These are phyloP conservation scores for Fragilariopsis cylindrus DNA, from an alignment of 108 stramenopile genomes.

Conservation along the genomic window DNA sequence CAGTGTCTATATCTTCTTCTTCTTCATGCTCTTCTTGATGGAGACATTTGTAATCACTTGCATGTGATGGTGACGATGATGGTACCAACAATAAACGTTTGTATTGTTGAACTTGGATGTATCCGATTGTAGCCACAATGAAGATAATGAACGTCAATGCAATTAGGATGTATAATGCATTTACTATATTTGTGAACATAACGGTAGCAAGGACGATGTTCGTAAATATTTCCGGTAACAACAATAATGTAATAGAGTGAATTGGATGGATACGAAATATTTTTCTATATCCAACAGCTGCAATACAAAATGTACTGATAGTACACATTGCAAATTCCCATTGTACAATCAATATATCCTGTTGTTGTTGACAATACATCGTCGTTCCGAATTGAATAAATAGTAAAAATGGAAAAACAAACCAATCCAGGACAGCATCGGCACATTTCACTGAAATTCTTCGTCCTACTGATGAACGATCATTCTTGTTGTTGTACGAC, in stretches of 20 bases:
- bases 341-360: neutral
- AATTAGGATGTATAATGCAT: neutral
- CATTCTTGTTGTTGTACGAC: neutral
- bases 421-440: slow-evolving; percentile 21
- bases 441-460: neutral
- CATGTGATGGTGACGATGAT: neutral
- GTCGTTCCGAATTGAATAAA: slow-evolving; percentile 31
- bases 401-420: slow-evolving; percentile 26
- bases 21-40: neutral
- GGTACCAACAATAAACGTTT: neutral
- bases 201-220: slow-evolving; percentile 22
- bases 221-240: slow-evolving; percentile 28
- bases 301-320: slow-evolving; percentile 16
- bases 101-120: neutral
- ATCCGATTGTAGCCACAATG: neutral
- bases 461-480: neutral
- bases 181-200: slow-evolving; percentile 16
- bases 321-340: slow-evolving; percentile 10
- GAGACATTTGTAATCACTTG: slow-evolving; percentile 20
- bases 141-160: neutral
- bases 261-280: slow-evolving; percentile 18
- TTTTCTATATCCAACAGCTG: slow-evolving; percentile 22
- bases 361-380: slow-evolving; percentile 24
- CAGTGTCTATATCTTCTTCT: neutral
- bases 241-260: slow-evolving; percentile 7